phyloP scores from a whole-genome alignment of 345 rosid species.

The Iberis pinnata region DNA sequence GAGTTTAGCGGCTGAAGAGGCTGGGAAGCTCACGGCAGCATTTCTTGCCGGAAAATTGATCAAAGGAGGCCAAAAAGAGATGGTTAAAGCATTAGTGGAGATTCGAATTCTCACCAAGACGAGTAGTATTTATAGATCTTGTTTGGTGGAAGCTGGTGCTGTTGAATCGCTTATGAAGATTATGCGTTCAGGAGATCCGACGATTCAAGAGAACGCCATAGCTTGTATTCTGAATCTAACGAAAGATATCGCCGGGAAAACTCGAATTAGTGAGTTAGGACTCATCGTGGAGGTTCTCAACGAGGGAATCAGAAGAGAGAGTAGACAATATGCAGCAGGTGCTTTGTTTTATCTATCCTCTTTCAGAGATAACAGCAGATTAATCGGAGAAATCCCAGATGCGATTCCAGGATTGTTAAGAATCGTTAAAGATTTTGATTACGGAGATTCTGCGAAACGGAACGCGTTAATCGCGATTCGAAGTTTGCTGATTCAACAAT shows the following conservation, averaged over 20 bases:
- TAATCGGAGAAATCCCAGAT: constrained; percentile 54
- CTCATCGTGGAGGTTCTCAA: constrained; percentile 40
- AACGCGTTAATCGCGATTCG: constrained; percentile 65
- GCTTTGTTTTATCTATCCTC: constrained; percentile 61
- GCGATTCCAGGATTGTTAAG: constrained; percentile 52
- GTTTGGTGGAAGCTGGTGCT: constrained; percentile 59
- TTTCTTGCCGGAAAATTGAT: constrained; percentile 44
- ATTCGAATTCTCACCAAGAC: constrained; percentile 58
- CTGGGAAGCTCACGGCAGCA: constrained; percentile 38
- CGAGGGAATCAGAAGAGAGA: constrained; percentile 44
- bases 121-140: constrained; percentile 56
- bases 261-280: constrained; percentile 42
- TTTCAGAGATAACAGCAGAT: constrained; percentile 47
- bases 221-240: constrained; percentile 67
- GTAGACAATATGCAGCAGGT: constrained; percentile 68
- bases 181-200: constrained; percentile 35
- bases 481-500: constrained; percentile 51
- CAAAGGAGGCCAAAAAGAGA: constrained; percentile 34
- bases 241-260: constrained; percentile 49
- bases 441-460: constrained; percentile 42
- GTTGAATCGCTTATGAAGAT: constrained; percentile 40
- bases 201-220: constrained; percentile 54
- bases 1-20: constrained; percentile 54
- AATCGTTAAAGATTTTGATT: constrained; percentile 36
- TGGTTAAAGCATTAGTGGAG: constrained; percentile 51